Evolutionary conservation across 2,329 filamentous ascomycete species (phyloP).

Genomic region (Hypomyces rosellus): DNA sequence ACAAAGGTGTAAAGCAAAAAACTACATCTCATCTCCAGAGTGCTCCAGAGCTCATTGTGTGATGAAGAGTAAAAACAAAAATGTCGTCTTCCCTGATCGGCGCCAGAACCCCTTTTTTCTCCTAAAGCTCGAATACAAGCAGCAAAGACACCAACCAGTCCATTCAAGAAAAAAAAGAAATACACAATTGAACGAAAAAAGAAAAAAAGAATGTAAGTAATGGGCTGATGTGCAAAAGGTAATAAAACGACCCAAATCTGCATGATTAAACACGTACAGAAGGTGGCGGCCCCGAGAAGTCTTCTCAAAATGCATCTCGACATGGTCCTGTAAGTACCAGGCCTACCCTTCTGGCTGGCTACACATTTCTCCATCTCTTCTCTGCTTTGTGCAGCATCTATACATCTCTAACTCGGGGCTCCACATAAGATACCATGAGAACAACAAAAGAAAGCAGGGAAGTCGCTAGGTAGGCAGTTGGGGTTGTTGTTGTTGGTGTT

Average conservation of each 20-base stretch:
- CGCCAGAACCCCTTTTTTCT: slow-evolving; percentile 10
- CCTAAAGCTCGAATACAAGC: background rate
- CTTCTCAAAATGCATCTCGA: background rate
- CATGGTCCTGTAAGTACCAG: background rate
- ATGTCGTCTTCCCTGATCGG: background rate
- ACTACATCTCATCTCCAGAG: too few species aligned
- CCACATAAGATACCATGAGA: slow-evolving; percentile 1
- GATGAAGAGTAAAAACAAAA: background rate
- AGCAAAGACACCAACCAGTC: background rate
- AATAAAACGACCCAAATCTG: slow-evolving; percentile 4
- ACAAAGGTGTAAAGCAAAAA: background rate
- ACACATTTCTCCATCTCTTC: background rate
- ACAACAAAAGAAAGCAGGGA: slow-evolving; percentile 6
- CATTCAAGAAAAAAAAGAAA: background rate
- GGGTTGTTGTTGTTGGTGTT: background rate
- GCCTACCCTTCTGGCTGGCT: background rate
- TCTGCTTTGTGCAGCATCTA: slow-evolving; percentile 1
- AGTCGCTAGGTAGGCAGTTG: slow-evolving; percentile 11
- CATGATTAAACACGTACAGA: slow-evolving; percentile 11
- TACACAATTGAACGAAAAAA: slow-evolving; percentile 5
- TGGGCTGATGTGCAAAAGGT: background rate
- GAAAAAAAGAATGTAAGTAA: background rate
- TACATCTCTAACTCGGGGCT: slow-evolving; percentile 8
- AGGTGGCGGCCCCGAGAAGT: slow-evolving; percentile 6
- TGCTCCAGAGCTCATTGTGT: too few species aligned